Evolutionary conservation across 2,329 filamentous ascomycete species (phyloP), one percentile per base, ranked within the genome.

Genomic region (Myriosclerotinia scirpicola): DNA sequence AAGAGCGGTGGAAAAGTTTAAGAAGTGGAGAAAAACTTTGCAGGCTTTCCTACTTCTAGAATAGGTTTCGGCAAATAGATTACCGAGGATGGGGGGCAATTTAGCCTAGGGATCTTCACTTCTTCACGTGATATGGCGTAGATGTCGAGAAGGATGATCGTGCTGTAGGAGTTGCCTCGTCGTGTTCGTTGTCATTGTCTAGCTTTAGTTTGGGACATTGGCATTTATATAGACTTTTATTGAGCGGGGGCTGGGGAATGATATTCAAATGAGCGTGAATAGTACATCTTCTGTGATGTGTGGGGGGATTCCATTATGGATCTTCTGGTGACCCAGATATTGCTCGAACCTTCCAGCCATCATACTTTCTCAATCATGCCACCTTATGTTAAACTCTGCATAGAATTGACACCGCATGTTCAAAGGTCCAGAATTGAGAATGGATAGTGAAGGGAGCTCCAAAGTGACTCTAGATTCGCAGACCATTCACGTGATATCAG

Each of bases 401-500:
- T 2, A 40, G 12, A 40, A 14, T 2, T 14, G 38, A 40, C 2
- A 40, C 38, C 9, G 6, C 30, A 34, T 34, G 5, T 34, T 34
- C 5, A 34, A 20, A 50, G n/a, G 5, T 20, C 8, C 11, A 50
- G 22, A 50, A 11, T 22, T 22, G 46, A 22, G 26, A n/a, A 34
- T 34, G 17, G 8, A 14, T 26, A 6, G 14, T n/a, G 11, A 3
- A 34, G 11, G 3, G 42, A 30, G 36, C 2, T 11, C 20, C 20
- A 15, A 5, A 36, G 7, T 56, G 54, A 17, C 54, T 56, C 1
- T n/a, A 36, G 3, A 6, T 8, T 22, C 12, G 14, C 14, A 0
- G 1, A 4, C 0, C 0, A 0, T 26, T 4, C 20, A 17, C 42
- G 56, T 60, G 56, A 50, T 2, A 0, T 9, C 2, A 3, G 3